Percentiles rank a stretch among this genome's conserved stretches.
phyloP scores from a whole-genome alignment of 2,329 filamentous ascomycete genomes.

The Trichoderma arundinaceum region DNA sequence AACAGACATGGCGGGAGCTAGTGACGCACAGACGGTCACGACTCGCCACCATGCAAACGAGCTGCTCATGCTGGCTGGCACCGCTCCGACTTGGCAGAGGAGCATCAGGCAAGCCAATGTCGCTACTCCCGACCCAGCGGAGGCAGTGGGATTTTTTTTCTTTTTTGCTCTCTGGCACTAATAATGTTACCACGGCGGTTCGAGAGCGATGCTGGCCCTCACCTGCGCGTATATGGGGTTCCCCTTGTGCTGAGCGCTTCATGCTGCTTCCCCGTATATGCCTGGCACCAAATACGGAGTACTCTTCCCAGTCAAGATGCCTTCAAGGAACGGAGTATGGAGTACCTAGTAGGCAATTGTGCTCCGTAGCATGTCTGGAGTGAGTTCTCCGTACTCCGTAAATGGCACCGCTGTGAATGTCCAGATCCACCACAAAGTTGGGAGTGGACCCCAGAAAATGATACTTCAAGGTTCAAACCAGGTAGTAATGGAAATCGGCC shows the following conservation, averaged over 20 bases:
- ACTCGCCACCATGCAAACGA: slow-evolving; percentile 28
- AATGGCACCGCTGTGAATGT: slow-evolving; percentile 16
- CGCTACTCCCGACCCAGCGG: not conserved
- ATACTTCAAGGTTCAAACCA: slow-evolving; percentile 3
- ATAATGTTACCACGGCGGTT: no score
- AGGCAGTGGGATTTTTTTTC: no score
- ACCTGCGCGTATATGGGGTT: no score
- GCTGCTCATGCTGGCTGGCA: slow-evolving; percentile 13
- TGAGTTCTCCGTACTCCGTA: not conserved
- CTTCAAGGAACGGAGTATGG: no score
- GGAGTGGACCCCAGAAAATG: slow-evolving; percentile 10
- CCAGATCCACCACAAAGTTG: slow-evolving; percentile 20
- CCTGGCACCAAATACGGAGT: no score
- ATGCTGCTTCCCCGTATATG: no score
- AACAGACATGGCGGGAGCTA: slow-evolving; percentile 25
- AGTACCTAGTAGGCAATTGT: no score
- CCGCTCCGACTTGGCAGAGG: slow-evolving; percentile 8
- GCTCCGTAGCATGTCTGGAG: not conserved
- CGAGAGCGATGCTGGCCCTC: no score
- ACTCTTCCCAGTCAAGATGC: no score
- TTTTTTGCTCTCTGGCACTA: no score
- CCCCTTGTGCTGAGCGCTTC: no score
- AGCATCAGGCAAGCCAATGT: no score
- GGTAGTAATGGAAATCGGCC: slow-evolving; percentile 20
- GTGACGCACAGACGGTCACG: slow-evolving; percentile 29